Percentiles rank a stretch among this genome's conserved stretches.
These are phyloP conservation scores for Macrocybe gigantea DNA, from an alignment of 768 basidiomycete species.

Conservation along the genomic window DNA sequence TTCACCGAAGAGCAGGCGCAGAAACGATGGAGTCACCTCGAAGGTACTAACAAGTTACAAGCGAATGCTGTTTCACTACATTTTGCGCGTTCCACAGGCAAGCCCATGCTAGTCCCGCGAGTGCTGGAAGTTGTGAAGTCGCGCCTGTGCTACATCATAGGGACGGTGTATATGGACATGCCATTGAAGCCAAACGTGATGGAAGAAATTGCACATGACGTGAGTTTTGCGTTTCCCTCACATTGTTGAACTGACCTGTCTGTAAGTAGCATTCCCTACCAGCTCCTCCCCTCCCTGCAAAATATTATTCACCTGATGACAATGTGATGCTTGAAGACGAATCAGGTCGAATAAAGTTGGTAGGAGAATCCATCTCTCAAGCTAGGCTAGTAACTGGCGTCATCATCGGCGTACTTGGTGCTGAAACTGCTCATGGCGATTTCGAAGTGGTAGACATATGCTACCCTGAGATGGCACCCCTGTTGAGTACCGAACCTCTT, in stretches of 20 bases:
- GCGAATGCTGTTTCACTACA: background rate
- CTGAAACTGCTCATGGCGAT: constrained; percentile 84
- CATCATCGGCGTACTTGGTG: constrained; percentile 84
- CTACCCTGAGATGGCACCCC: constrained; percentile 76
- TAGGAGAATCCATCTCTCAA: constrained; percentile 62
- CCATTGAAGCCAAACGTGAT: constrained; percentile 97
- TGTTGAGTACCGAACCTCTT: constrained; percentile 27
- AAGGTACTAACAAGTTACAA: constrained; percentile 23
- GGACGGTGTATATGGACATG: constrained; percentile 99
- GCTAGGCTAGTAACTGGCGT: constrained; percentile 83
- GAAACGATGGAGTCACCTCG: constrained; percentile 32
- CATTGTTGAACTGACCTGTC: constrained; percentile 1
- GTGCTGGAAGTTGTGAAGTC: constrained; percentile 86
- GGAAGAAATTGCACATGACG: constrained; percentile 90
- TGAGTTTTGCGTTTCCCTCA: constrained; percentile 32
- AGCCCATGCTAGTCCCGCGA: constrained; percentile 65
- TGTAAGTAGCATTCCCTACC: constrained; percentile 75
- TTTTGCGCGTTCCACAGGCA: constrained; percentile 33
- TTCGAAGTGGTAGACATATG: constrained; percentile 93
- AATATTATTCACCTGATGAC: constrained; percentile 76
- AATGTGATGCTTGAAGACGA: constrained; percentile 92
- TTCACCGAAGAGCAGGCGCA: constrained; percentile 34
- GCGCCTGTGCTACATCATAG: constrained; percentile 83
- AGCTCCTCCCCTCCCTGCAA: constrained; percentile 68
- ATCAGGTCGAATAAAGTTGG: constrained; percentile 84